Evolutionary conservation across 805 yeast genomes (phyloP), one percentile per base, ranked within the genome.

Genomic region (Myxozyma nipponensis): DNA sequence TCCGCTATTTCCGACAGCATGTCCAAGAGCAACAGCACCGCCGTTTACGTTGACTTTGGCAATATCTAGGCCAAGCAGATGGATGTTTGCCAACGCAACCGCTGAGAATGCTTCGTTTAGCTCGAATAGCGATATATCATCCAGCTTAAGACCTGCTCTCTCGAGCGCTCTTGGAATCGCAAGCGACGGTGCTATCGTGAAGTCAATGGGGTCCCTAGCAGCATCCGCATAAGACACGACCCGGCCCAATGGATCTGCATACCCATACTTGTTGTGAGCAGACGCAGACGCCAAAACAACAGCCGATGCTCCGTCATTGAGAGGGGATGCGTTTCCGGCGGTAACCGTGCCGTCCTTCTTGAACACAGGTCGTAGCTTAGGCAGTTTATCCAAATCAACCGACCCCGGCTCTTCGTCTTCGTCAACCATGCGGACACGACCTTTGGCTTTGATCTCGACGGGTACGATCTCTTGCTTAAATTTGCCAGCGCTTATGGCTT

Each of bases 251-350:
- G 90, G 72, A 9, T 44, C 38, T 60, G 95, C 95, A 28, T 44
- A 37, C 63, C 74, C 84, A 63, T 87, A 74, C 30, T 82, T 81
- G 62, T 85, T 77, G 73, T 86, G 90, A 67, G 81, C 80, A 51
- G 73, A 75, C 64, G 81, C 96, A 47, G 95, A 83, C 46, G 89
- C 91, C 60, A 90, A 74, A 24, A 91, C 76, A 37, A 91, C 75
- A 41, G 96, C 96, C 50, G 97, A 95, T 67, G 89, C 97, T 72
- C 98, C 98, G 68, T 90, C 98, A 69, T 88, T 90, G 62, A 90
- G 75, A 64, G 91, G 86, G 32, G 95, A 87, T 26, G 97, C 95
- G 66, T 90, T 90, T 60, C 95, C 95, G 26, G 95, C 96, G 37
- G 97, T 90, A 51, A 90, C 95, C 26, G 96, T 86, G 66, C 98